phyloP scores from a whole-genome alignment of 2,329 filamentous ascomycete species.

The Aspergillus sp. region DNA sequence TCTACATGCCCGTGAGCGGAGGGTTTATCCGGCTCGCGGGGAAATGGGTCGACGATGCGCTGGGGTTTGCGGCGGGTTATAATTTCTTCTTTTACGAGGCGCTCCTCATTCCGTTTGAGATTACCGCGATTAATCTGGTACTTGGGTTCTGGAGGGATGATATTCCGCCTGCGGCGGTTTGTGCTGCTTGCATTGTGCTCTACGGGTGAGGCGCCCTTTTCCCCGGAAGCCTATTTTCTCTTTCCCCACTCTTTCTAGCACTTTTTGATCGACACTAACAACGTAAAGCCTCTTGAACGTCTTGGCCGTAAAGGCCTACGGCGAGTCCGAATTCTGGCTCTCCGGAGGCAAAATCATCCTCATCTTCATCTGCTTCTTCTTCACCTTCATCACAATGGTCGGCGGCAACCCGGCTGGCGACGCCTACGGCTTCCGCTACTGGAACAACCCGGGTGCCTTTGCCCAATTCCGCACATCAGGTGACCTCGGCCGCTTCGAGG shows the following conservation, averaged over 20 bases:
- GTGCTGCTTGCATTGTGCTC: slow-evolving; percentile 29
- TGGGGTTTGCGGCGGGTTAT: slow-evolving; percentile 52
- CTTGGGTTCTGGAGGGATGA: slow-evolving; percentile 46
- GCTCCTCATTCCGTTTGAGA: slow-evolving; percentile 47
- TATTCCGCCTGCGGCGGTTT: slow-evolving; percentile 44
- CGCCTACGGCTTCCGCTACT: slow-evolving; percentile 69
- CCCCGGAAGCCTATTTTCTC: too few species aligned
- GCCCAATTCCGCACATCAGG: slow-evolving; percentile 62
- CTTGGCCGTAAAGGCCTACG: slow-evolving; percentile 19
- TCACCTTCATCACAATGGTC: slow-evolving; percentile 78
- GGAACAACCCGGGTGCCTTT: slow-evolving; percentile 33
- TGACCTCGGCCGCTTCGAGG: slow-evolving; percentile 58
- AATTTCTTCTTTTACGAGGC: slow-evolving; percentile 55
- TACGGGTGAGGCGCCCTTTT: slow-evolving; percentile 27
- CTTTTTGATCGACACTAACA: too few species aligned
- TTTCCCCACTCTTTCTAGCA: too few species aligned
- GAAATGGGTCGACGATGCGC: slow-evolving; percentile 52
- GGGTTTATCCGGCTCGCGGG: slow-evolving; percentile 48
- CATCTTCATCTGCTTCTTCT: slow-evolving; percentile 68
- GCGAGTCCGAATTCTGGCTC: slow-evolving; percentile 24
- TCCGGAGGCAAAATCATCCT: slow-evolving; percentile 61
- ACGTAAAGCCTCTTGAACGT: slow-evolving; percentile 11
- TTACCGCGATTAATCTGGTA: slow-evolving; percentile 47
- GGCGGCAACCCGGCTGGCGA: slow-evolving; percentile 74
- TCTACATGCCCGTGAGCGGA: slow-evolving; percentile 47